phyloP scores from a whole-genome alignment of 495 filamentous ascomycete species.

The Staphylotrichum longicolle region DNA sequence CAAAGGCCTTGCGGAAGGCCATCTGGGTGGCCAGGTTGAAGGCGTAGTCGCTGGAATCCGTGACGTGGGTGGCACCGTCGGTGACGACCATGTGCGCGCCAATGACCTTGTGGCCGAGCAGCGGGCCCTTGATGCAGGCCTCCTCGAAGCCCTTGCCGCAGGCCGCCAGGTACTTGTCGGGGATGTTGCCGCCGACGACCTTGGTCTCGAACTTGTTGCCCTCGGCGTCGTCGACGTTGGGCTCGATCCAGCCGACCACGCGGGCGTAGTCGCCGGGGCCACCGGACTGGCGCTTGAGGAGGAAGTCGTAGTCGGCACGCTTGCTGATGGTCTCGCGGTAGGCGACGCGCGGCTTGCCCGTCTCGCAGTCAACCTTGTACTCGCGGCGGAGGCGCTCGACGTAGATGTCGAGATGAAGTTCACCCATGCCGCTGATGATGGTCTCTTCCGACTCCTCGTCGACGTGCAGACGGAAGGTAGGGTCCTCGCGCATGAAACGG shows the following conservation, averaged over 20 bases:
- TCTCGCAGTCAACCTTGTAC: conserved; percentile 91
- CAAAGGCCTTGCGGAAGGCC: conserved; percentile 95
- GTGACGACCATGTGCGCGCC: conserved; percentile 89
- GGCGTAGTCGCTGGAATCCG: conserved; percentile 96
- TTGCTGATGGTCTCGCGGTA: conserved; percentile 92
- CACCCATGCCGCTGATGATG: conserved; percentile 98
- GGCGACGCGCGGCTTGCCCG: conserved; percentile 95
- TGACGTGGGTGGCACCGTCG: conserved; percentile 97
- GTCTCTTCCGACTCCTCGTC: conserved; percentile 90
- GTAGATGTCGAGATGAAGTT: conserved; percentile 96
- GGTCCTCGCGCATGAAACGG: conserved; percentile 97
- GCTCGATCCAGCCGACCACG: conserved; percentile 90
- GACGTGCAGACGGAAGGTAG: conserved; percentile 92
- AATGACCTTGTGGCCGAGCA: conserved; percentile 91
- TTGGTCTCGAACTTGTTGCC: conserved; percentile 83
- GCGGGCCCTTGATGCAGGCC: conserved; percentile 81
- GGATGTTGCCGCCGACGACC: conserved; percentile 85
- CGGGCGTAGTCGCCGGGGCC: conserved; percentile 95
- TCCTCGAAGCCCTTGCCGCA: conserved; percentile 94
- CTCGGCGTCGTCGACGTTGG: conserved; percentile 62
- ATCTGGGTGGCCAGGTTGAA: conserved; percentile 96
- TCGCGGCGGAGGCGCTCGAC: conserved; percentile 97
- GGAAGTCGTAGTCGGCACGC: conserved; percentile 79
- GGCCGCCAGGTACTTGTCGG: conserved; percentile 92
- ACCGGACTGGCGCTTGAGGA: conserved; percentile 94